Conservation (phyloP, 1,139 yeast species). For the Tardiomyces blankii region DNA sequence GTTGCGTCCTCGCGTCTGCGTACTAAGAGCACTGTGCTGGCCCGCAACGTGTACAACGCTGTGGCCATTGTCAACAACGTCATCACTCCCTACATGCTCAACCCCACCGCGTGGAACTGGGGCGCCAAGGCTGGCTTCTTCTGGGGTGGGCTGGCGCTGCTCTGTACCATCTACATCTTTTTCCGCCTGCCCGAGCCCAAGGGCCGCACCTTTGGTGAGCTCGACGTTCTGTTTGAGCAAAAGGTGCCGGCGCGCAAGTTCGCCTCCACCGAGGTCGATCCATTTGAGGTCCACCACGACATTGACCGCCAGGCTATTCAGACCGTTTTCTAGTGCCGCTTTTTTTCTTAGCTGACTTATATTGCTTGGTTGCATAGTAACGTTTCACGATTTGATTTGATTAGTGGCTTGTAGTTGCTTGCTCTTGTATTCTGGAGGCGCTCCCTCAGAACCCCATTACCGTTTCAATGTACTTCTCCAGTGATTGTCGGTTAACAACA, state of each 20-base stretch:
- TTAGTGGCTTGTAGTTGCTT: too few species aligned
- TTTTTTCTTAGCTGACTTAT: too few species aligned
- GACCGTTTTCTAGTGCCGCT: neutral
- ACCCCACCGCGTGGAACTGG: conserved; percentile 47
- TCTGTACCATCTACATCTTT: conserved; percentile 29
- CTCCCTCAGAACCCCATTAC: too few species aligned
- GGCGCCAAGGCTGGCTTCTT: conserved; percentile 49
- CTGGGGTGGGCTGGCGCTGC: conserved; percentile 35
- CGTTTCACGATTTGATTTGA: too few species aligned
- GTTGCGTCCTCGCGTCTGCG: conserved; percentile 45
- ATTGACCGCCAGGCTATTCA: neutral
- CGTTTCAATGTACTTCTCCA: too few species aligned
- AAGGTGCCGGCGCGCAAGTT: neutral
- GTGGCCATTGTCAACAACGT: conserved; percentile 36
- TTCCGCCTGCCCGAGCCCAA: conserved; percentile 36
- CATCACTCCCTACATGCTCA: conserved; percentile 48
- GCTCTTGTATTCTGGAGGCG: too few species aligned
- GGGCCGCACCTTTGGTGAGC: conserved; percentile 30
- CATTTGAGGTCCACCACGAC: conserved; percentile 1
- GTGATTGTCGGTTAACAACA: too few species aligned
- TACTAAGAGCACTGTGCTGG: conserved; percentile 44
- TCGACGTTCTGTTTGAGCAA: conserved; percentile 31
- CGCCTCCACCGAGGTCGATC: conserved; percentile 1
- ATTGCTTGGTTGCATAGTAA: too few species aligned
- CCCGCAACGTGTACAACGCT: conserved; percentile 35